phyloP scores from a whole-genome alignment of 805 yeast genomes.

The Vanderwaltozyma yarrowii region DNA sequence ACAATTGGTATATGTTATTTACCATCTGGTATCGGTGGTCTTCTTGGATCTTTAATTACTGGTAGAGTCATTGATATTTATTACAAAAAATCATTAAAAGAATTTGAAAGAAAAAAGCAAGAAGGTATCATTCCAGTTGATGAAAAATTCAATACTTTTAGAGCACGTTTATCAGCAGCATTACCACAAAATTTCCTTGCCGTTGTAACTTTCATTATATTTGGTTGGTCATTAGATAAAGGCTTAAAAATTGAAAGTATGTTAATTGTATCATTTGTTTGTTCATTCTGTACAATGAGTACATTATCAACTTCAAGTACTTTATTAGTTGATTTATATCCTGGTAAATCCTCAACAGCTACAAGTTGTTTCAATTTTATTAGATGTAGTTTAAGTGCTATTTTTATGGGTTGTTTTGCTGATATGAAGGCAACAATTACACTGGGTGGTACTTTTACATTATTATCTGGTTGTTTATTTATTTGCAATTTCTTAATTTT shows the following conservation, averaged over 20 bases:
- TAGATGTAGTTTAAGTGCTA: slow-evolving; percentile 61
- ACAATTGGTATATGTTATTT: slow-evolving; percentile 62
- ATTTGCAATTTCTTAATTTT: slow-evolving; percentile 21
- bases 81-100: slow-evolving; percentile 31
- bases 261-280: slow-evolving; percentile 44
- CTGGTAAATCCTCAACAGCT: slow-evolving; percentile 59
- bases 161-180: slow-evolving; percentile 40
- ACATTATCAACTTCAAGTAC: slow-evolving; percentile 51
- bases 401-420: slow-evolving; percentile 56
- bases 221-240: slow-evolving; percentile 64
- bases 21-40: slow-evolving; percentile 63
- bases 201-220: slow-evolving; percentile 37
- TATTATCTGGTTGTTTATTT: slow-evolving; percentile 45
- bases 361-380: slow-evolving; percentile 61
- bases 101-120: slow-evolving; percentile 14
- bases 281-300: slow-evolving; percentile 49
- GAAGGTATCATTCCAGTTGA: slow-evolving; percentile 18
- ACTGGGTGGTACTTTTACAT: slow-evolving; percentile 65
- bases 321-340: slow-evolving; percentile 62
- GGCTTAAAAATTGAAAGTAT: slow-evolving; percentile 42
- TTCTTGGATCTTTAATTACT: slow-evolving; percentile 46
- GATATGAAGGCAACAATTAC: slow-evolving; percentile 49
- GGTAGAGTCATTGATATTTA: slow-evolving; percentile 48
- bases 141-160: slow-evolving; percentile 40
- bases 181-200: slow-evolving; percentile 36